Percentiles rank a stretch among this genome's conserved stretches.
Evolutionary conservation across 164 flowering plant species (phyloP).

Genomic region (Aristolochia californica): DNA sequence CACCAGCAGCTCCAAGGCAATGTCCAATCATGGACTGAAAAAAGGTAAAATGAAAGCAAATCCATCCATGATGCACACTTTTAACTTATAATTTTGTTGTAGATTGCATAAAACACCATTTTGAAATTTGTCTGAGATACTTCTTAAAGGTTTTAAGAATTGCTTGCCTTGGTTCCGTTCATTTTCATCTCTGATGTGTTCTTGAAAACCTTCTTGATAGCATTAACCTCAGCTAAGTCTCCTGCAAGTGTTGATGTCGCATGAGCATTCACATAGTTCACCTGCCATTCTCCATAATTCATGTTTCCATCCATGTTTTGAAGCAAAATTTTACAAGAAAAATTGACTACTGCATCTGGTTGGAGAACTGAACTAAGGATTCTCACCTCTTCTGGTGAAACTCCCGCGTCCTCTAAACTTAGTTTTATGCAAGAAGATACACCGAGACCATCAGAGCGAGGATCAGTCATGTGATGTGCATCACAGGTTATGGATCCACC

Average conservation of each 20-base stretch:
- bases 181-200: constrained; percentile 57
- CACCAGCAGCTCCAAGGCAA: constrained; percentile 63
- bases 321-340: background rate
- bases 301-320: background rate
- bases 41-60: no score
- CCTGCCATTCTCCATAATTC: constrained; percentile 22
- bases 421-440: constrained; percentile 56
- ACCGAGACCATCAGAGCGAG: constrained; percentile 58
- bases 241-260: constrained; percentile 67
- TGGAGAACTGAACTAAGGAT: background rate
- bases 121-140: background rate
- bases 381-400: constrained; percentile 61
- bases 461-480: constrained; percentile 75
- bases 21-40: constrained; percentile 69
- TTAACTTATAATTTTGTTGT: no score
- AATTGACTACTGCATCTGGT: background rate
- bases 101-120: no score
- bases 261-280: constrained; percentile 59
- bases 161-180: constrained; percentile 52
- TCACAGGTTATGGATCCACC: constrained; percentile 63
- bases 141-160: background rate
- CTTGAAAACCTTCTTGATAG: constrained; percentile 52
- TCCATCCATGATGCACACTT: no score
- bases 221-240: constrained; percentile 61
- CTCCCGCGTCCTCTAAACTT: constrained; percentile 54